Conservation (phyloP, 2,329 filamentous ascomycete species). For the Pseudocercospora pini-densiflorae region DNA sequence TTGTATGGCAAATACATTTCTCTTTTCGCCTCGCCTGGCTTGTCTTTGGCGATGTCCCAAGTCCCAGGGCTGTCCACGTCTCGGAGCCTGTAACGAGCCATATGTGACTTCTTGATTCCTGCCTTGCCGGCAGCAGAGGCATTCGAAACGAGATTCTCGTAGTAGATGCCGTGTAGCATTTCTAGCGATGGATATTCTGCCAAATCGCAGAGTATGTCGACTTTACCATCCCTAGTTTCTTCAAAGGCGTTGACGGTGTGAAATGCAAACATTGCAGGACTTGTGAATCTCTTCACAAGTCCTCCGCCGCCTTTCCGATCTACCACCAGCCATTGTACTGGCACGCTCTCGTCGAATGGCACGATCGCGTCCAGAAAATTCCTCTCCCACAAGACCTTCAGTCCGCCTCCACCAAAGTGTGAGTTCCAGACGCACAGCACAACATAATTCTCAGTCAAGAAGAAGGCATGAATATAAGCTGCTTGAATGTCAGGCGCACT, state of each 20-base stretch:
- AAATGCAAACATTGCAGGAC: slow-evolving; percentile 75
- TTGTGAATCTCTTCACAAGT: slow-evolving; percentile 70
- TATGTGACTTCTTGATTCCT: background rate
- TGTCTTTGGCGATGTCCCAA: background rate
- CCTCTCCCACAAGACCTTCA: slow-evolving; percentile 63
- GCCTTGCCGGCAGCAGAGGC: slow-evolving; percentile 23
- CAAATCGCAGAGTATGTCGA: slow-evolving; percentile 68
- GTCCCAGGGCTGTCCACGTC: background rate
- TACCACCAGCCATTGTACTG: slow-evolving; percentile 10
- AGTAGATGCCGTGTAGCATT: slow-evolving; percentile 70
- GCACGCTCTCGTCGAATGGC: background rate
- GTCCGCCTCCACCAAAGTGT: slow-evolving; percentile 61
- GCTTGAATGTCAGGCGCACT: slow-evolving; percentile 53
- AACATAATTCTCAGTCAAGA: slow-evolving; percentile 71
- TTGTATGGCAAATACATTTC: background rate
- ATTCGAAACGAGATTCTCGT: slow-evolving; percentile 68
- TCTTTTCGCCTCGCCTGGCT: background rate
- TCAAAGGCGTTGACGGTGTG: slow-evolving; percentile 81
- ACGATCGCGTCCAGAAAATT: slow-evolving; percentile 72
- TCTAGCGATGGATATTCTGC: slow-evolving; percentile 67
- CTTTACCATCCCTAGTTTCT: slow-evolving; percentile 49
- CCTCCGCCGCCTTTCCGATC: slow-evolving; percentile 55
- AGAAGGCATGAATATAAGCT: slow-evolving; percentile 81
- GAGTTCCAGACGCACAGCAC: slow-evolving; percentile 74
- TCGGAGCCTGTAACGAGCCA: background rate